Base-by-base conservation (phyloP, 2,329 filamentous ascomycete genomes). In the Catunica adiposa region DNA sequence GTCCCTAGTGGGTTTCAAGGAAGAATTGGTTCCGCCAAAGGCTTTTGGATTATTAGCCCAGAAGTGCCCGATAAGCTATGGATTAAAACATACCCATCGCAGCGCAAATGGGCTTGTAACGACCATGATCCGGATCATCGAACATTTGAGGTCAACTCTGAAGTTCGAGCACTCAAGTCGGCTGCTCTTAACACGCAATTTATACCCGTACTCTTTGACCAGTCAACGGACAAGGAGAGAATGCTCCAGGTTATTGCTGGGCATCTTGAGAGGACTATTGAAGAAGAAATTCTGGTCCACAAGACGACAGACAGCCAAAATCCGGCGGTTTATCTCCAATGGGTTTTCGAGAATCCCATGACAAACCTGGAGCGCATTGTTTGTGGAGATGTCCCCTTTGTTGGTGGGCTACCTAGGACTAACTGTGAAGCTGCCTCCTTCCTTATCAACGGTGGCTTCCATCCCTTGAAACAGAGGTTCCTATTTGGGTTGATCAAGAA, bases 11-110 rank as follows among this genome's bases (percentile, higher is more conserved):
- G 75, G 0, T 80, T 83, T 48, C 86, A 90, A 65, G 84, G 72
- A 1, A 76, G 86, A 0, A 76, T 89, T 37, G 83, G 79, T 8
- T 78, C 82, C 17, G 83, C 83, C 0, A 90, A 90, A 64, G 86
- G 86, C 0, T 71, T 89, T 60, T 89, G 84, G 85, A 73, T 83
- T 50, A 66, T 83, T 3, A 80, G 83, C 60, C 69, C 71, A 0
- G 62, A 69, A 0, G 72, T 76, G 25, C 67, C 67, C 0, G 67
- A 73, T 1, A 63, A 70, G 0, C 66, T 79, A 15, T 86, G 82
- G 83, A 84, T 89, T 44, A 73, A 82, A 56, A 78, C 83, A 0
- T 79, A 73, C 56, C 72, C 70, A 0, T 87, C 82, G 0, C 86
- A 90, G 58, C 66, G 73, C 0, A 90, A 90, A 62, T 88, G 85